Base-by-base conservation (phyloP, 768 basidiomycete genomes). In the Hydnomerulius pinastri region DNA sequence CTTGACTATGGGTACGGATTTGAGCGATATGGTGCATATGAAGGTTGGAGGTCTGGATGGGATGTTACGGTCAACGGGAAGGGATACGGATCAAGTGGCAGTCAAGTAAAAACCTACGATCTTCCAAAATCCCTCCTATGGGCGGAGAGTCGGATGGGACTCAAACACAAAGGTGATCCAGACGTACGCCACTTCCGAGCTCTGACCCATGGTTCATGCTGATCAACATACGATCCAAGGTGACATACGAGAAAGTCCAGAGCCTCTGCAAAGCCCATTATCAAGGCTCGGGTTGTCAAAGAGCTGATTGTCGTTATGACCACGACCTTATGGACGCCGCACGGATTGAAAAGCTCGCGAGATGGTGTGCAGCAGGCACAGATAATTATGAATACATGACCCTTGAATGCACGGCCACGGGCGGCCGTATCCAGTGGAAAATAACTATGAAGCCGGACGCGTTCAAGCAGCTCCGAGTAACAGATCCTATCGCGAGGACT, bases 241-340 rank as follows among this genome's bases (percentile, higher is more conserved):
- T 55, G 15, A 15, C 18, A 12, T 54, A 54, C 20, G 42, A 37
- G 3, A 59, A 51, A n/a, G n/a, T 39, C 12, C 58, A 59, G 23
- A 56, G 59, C 29, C 51, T 60, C 15, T 60, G 59, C 44, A 46
- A 17, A 33, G 51, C 49, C 18, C 54, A 48, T 40, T 39, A 53
- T 48, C 39, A 46, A 6, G 38, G 38, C 23, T 20, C 51, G 13
- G 36, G 46, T 10, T 57, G 55, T 29, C 33, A 1, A 12, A 43
- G 51, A 29, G 35, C 18, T 12, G 41, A 56, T 29, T 60, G 55
- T 46, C 57, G 51, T 11, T 54, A 57, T 35, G 59, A 60, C 12
- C 59, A 57, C 30, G 48, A 54, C 21, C 35, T 61, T 41, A 42
- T 61, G 5, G 55, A 60, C 41, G 46, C 46, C 17, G 36, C 24